Evolutionary conservation across 768 basidiomycete genomes (phyloP).

Genomic region (Terana coerulea): DNA sequence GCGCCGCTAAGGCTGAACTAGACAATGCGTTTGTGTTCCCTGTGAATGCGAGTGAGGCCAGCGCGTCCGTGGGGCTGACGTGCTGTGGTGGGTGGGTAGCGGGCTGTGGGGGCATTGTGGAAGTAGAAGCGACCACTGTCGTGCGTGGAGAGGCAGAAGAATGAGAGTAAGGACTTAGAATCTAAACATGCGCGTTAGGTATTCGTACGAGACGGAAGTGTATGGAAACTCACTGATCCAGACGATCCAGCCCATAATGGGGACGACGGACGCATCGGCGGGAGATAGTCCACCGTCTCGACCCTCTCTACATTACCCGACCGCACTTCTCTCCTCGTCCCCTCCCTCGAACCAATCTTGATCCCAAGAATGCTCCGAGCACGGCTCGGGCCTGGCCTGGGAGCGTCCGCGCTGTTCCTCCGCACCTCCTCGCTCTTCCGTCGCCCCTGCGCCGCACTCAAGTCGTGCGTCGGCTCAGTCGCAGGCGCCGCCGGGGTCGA

Average conservation of each 20-base stretch:
- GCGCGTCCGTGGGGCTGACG: constrained; percentile 6
- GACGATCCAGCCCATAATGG: constrained; percentile 8
- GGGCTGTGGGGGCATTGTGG: no score
- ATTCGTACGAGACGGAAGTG: not conserved
- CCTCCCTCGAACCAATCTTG: not conserved
- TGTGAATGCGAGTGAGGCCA: constrained; percentile 11
- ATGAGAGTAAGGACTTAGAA: constrained; percentile 6
- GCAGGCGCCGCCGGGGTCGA: not conserved
- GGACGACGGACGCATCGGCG: constrained; percentile 4
- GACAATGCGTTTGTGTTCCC: constrained; percentile 5
- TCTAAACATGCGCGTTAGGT: not conserved
- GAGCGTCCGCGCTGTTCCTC: not conserved
- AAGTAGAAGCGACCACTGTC: no score
- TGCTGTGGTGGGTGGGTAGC: not conserved
- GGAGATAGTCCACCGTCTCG: constrained; percentile 1
- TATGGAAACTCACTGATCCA: not conserved
- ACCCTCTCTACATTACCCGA: not conserved
- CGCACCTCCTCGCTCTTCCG: not conserved
- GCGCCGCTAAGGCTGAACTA: constrained; percentile 7
- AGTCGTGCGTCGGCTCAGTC: not conserved
- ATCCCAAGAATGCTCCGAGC: constrained; percentile 6
- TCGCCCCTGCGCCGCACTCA: not conserved
- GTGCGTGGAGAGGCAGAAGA: not conserved
- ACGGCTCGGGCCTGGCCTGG: not conserved
- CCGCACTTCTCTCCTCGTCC: not conserved